Evolutionary conservation across 164 flowering plant species (phyloP).

Genomic region (Chimonanthus salicifolius): DNA sequence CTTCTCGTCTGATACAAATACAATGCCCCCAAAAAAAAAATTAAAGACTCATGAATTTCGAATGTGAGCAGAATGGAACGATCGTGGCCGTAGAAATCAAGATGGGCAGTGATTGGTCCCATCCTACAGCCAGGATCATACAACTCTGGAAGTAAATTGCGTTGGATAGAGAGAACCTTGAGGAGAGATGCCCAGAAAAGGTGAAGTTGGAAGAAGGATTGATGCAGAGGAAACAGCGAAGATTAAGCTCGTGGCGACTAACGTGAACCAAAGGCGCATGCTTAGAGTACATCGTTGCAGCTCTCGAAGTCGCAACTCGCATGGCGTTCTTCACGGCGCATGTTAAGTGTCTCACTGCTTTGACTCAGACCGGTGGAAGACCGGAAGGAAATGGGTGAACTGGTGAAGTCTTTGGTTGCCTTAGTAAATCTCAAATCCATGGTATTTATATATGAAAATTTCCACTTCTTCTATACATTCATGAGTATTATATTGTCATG

Average conservation of each 20-base stretch:
- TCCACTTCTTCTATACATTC: too few species aligned
- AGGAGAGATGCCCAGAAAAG: conserved; percentile 48
- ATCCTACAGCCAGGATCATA: background rate
- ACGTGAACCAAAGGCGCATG: background rate
- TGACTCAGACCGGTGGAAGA: too few species aligned
- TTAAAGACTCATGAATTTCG: background rate
- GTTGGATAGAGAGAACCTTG: conserved; percentile 29
- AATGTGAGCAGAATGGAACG: conserved; percentile 19
- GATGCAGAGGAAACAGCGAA: conserved; percentile 10
- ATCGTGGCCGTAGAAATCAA: background rate
- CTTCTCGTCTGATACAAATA: conserved; percentile 47
- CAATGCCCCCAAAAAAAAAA: background rate
- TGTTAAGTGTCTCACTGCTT: background rate
- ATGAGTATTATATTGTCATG: too few species aligned
- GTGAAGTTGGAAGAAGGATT: conserved; percentile 11
- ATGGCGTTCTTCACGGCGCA: background rate
- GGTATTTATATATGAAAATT: too few species aligned
- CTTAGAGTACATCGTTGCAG: background rate
- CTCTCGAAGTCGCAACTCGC: background rate
- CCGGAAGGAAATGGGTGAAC: too few species aligned
- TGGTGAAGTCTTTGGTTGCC: too few species aligned
- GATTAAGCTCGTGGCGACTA: background rate
- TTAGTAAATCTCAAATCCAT: too few species aligned
- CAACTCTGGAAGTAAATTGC: background rate
- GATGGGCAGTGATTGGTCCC: background rate